A percentile compares a stretch with the other conserved stretches of the same genome.
phyloP scores from a whole-genome alignment of 441 rosid species.

The Bruguiera hainesii region DNA sequence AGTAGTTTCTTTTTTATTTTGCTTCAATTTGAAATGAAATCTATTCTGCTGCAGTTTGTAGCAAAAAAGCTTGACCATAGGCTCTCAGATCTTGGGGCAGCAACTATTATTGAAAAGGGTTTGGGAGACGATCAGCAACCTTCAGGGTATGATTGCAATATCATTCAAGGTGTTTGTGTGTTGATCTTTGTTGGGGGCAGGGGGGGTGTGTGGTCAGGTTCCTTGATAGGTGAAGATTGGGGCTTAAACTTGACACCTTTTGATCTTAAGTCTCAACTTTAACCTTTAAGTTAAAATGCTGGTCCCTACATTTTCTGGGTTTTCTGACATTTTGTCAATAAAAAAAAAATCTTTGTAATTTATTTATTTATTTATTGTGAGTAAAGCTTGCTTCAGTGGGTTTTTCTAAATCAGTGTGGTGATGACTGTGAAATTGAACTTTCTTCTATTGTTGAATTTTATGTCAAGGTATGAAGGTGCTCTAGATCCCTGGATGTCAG shows the following conservation, averaged over 20 bases:
- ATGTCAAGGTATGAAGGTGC: slow-evolving; percentile 79
- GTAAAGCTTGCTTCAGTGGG: background rate
- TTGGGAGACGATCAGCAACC: slow-evolving; percentile 97
- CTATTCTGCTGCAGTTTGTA: slow-evolving; percentile 61
- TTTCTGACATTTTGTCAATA: too few species aligned
- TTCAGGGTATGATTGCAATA: slow-evolving; percentile 68
- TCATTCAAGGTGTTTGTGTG: background rate
- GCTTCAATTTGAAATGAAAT: slow-evolving; percentile 5
- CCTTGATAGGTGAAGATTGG: too few species aligned
- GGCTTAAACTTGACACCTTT: too few species aligned
- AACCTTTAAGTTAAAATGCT: too few species aligned
- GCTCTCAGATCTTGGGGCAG: slow-evolving; percentile 80
- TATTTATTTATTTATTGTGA: too few species aligned
- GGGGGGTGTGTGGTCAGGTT: too few species aligned
- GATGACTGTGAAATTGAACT: slow-evolving; percentile 1
- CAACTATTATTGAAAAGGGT: slow-evolving; percentile 65
- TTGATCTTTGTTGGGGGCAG: background rate
- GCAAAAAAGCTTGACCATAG: slow-evolving; percentile 96
- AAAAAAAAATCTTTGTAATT: too few species aligned
- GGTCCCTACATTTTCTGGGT: too few species aligned
- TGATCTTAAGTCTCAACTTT: too few species aligned
- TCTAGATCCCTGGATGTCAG: slow-evolving; percentile 90
- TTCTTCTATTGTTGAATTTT: slow-evolving; percentile 13
- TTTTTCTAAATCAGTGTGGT: background rate
- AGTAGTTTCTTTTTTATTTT: background rate